These are phyloP conservation scores for Quambalaria eucalypti DNA, from an alignment of 1,284 basidiomycete genomes.

Conservation along the genomic window DNA sequence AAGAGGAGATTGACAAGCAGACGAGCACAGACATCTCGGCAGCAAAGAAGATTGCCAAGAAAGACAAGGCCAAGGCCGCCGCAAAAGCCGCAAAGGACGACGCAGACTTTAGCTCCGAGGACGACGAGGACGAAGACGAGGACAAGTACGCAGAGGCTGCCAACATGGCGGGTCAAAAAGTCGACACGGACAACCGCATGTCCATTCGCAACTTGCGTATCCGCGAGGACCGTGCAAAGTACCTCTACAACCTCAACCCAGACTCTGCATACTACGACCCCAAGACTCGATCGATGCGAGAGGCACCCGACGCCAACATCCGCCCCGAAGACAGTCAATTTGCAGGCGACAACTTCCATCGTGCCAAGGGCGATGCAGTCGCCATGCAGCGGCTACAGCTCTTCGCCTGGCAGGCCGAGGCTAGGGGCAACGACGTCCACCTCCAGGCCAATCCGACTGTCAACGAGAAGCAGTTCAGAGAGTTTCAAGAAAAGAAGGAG, in stretches of 20 bases:
- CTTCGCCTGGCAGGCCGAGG: constrained; percentile 93
- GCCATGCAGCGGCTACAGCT: constrained; percentile 84
- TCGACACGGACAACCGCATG: constrained; percentile 94
- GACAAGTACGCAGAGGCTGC: constrained; percentile 80
- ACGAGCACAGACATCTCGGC: constrained; percentile 53
- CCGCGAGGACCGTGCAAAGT: constrained; percentile 97
- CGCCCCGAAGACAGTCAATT: constrained; percentile 78
- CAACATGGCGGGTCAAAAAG: constrained; percentile 91
- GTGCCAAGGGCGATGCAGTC: constrained; percentile 78
- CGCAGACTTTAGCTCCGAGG: constrained; percentile 62
- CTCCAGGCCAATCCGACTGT: constrained; percentile 90
- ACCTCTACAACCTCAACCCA: constrained; percentile 90
- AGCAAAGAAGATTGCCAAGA: constrained; percentile 73
- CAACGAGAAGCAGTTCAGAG: constrained; percentile 76
- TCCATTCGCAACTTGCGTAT: constrained; percentile 97
- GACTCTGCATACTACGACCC: constrained; percentile 97
- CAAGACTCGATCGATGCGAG: constrained; percentile 98
- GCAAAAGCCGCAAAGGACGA: constrained; percentile 9
- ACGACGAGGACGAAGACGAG: constrained; percentile 53
- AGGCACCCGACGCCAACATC: constrained; percentile 72
- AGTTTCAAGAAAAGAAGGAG: constrained; percentile 86
- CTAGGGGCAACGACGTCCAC: constrained; percentile 86
- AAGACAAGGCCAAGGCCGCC: constrained; percentile 51
- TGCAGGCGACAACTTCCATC: constrained; percentile 91
- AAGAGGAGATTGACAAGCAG: constrained; percentile 94